Evolutionary conservation across 2,329 filamentous ascomycete species (phyloP), one percentile per base, ranked within the genome.

Genomic region (Fusarium buxicola): DNA sequence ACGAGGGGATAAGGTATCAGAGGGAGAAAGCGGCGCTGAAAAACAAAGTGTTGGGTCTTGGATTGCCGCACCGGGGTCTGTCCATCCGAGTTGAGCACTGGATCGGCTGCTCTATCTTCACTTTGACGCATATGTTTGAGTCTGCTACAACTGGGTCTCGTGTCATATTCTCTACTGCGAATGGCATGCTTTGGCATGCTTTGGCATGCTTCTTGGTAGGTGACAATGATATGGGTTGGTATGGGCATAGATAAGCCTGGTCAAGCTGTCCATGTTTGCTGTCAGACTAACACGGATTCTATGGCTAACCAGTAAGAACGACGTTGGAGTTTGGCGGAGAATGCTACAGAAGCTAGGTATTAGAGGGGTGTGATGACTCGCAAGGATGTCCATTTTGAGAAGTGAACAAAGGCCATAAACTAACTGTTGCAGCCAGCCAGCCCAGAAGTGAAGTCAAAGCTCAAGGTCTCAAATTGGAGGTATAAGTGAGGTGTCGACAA

Each of bases 21-120:
- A 44, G n/a, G 30, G 46, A 44, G 48, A 46, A 24, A 30, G 39
- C 13, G 65, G 63, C 57, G 66, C 65, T 65, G 40, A 16, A 46
- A 46, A 50, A 50, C 41, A 45, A 13, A 7, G 41, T 30, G 16
- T 32, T 48, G 54, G n/a, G 11, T n/a, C 18, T 11, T 18, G 34
- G 34, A 27, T 5, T 24, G 25, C 15, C 24, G 7, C 16, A 39
- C 34, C 34, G 15, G n/a, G 34, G 15, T n/a, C 32, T n/a, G 45
- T 21, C 21, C 30, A 13, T 12, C 24, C 32, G 12, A n/a, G 18
- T 40, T n/a, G 16, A 40, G 38, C 38, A 27, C 38, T 48, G 32
- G 24, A 28, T 7, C 9, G n/a, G 15, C 16, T 45, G 32, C 16
- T 32, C 28, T 32, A 13, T 10, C 28, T 45, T 21, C 21, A 21